Evolutionary conservation across 179 eudicot genomes (phyloP), one percentile per base, ranked within the genome.

Genomic region (Gypsophila paniculata): DNA sequence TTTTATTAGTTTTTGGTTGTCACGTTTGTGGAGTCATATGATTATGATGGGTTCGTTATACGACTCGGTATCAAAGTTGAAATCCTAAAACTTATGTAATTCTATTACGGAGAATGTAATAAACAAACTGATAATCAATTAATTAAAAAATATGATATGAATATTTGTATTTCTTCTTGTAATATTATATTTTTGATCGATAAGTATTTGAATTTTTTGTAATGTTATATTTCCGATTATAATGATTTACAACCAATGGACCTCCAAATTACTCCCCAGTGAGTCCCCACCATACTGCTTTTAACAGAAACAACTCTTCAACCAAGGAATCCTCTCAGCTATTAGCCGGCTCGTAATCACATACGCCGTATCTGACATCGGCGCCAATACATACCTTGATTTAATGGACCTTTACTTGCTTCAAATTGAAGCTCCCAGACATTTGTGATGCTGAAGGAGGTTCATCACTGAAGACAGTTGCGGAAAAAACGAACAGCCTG

Each of bases 401-500:
- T 36, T 61, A n/a, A 6, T 13, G 64, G 68, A 74, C 26, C 13
- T 44, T 23, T 26, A 42, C 54, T 36, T 21, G 38, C 10, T 61
- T 18, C 18, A 17, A 48, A 3, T 26, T 39, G 61, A 74, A 10
- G 74, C 59, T 36, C 74, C 55, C 55, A 44, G 15, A 14, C 60
- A 42, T 26, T 8, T 58, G 42, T 3, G 21, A 65, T 21, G 61
- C 52, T 49, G 65, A 57, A 61, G 23, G 42, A 25, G 0, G 36
- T 14, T 69, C 51, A 62, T 79, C 77, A 87, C 66, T 84, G 90
- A 57, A 91, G 98, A 65, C 93, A 93, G 75, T 85, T 88, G 62
- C 96, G 85, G 80, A 93, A 93, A 79, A 91, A 89, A 18, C 96
- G 93, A 78, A 93, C 74, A 67, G 89, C 97, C 97, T 90, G 90